Base-by-base conservation (phyloP, 768 basidiomycete species). In the Suillus decipiens region DNA sequence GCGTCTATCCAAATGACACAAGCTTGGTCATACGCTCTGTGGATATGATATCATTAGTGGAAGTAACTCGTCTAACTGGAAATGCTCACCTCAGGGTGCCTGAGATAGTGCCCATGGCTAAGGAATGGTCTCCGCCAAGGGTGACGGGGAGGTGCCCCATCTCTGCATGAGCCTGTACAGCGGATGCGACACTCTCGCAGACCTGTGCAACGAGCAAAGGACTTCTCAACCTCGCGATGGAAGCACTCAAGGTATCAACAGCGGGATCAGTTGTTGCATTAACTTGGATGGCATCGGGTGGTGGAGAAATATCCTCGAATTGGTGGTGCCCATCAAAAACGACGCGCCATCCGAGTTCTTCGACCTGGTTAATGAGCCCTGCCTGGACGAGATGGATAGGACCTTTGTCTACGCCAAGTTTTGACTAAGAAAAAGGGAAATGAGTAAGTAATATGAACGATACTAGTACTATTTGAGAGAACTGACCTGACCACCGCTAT, bases 1-100 rank as follows among this genome's bases (percentile, higher is more conserved):
- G 97, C 97, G 73, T 99, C 97, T 63, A 99, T 81, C 97, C 97
- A 99, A 64, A 99, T 80, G 41, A 99, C 89, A 72, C 93, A 92
- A 28, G 92, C 88, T 34, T 93, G 85, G 14, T 91, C 89, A 71
- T 92, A 83, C 53, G 81, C 79, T 62, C 92, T 93, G 57, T 31
- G 61, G 43, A 31, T 28, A 22, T 48, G 57, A 22, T 58, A 60
- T 70, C 31, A 65, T 58, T 41, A 36, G 50, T 28, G 37, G 41
- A 36, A 14, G 12, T 37, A 17, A 59, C 34, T 39, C 51, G 11
- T 3, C 19, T 45, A 61, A 42, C 17, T 9, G 15, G 15, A 15
- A 17, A 59, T 15, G 64, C 83, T 71, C 74, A 92, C 92, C 81
- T 84, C 39, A 96, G 77, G 6, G 93, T 95, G 33, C 96, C 97